phyloP scores from a whole-genome alignment of 768 basidiomycete species.

The Leucosporidium scottii region DNA sequence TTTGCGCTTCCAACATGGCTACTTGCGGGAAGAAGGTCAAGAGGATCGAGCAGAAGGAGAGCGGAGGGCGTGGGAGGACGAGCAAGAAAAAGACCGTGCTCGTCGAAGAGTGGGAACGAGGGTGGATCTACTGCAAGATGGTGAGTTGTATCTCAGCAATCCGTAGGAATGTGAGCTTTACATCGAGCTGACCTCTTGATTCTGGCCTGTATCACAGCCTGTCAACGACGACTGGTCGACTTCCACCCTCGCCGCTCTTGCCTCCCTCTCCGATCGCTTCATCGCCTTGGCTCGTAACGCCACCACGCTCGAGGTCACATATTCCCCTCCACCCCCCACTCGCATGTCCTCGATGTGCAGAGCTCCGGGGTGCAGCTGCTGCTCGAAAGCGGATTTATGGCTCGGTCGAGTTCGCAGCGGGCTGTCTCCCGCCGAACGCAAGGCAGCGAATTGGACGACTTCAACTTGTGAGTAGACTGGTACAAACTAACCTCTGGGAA shows the following conservation, averaged over 20 bases:
- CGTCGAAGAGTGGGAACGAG: slow-evolving; percentile 27
- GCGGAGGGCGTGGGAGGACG: not conserved
- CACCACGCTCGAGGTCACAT: not conserved
- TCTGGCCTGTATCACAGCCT: slow-evolving; percentile 1
- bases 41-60: slow-evolving; percentile 26
- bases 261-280: not conserved
- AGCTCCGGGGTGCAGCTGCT: slow-evolving; percentile 4
- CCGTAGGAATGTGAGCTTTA: too few species aligned
- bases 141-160: not conserved
- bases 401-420: slow-evolving; percentile 3
- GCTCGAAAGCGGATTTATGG: slow-evolving; percentile 10
- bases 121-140: slow-evolving; percentile 29
- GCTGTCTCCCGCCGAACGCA: not conserved
- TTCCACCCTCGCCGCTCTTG: slow-evolving; percentile 16
- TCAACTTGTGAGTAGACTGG: slow-evolving; percentile 21
- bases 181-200: not conserved
- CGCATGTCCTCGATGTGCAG: not conserved
- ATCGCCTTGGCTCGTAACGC: slow-evolving; percentile 13
- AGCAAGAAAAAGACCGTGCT: slow-evolving; percentile 21
- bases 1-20: slow-evolving; percentile 20
- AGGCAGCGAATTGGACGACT: slow-evolving; percentile 20
- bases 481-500: too few species aligned
- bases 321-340: not conserved
- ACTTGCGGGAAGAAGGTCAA: slow-evolving; percentile 18
- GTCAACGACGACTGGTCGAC: not conserved